Base-by-base conservation (phyloP, 768 basidiomycete genomes). In the Suillus luteus region DNA sequence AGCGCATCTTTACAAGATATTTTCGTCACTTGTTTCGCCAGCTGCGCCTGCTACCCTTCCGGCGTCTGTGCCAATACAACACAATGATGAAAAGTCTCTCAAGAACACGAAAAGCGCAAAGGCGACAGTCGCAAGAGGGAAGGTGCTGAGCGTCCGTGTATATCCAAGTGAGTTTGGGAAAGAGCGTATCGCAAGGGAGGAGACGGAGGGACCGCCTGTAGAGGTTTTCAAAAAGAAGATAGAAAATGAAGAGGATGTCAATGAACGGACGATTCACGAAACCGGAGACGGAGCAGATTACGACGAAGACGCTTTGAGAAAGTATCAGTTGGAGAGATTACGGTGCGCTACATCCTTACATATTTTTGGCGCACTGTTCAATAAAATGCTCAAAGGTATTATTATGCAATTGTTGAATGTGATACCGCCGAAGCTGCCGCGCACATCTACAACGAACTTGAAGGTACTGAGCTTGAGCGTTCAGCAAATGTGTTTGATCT, bases 131-230 rank as follows among this genome's bases (percentile, higher is more conserved):
- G 81, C 77, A 4, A 83, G 83, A 38, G 95, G 95, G 2, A 85
- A 82, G 60, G 82, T 99, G 12, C 73, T 90, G 40, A 88, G 82
- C 65, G 92, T 99, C 1, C 84, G 87, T 44, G 85, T 99, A 19
- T 98, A 95, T 72, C 93, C 93, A n/a, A 94, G 91, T 68, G 86
- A 95, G 69, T 99, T 98, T 75, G 96, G 96, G 14, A 92, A 91
- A 73, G 86, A 87, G 73, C 82, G 95, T 46, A 85, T 99, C 85
- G 87, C 84, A 48, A 83, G 82, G 52, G 97, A 99, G 75, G 95
- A 97, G 70, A 83, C 79, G 65, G 92, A 96, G 73, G 97, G 97
- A 0, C 97, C 96, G 0, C 96, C 95, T 0, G 71, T 81, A 0
- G 92, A 94, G 57, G 81, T 97, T 12, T 98, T 98, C 75, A 87